A percentile compares a stretch with the other conserved stretches of the same genome.
Conservation (phyloP, 768 basidiomycete species). For the Rhodotorula graminis region DNA sequence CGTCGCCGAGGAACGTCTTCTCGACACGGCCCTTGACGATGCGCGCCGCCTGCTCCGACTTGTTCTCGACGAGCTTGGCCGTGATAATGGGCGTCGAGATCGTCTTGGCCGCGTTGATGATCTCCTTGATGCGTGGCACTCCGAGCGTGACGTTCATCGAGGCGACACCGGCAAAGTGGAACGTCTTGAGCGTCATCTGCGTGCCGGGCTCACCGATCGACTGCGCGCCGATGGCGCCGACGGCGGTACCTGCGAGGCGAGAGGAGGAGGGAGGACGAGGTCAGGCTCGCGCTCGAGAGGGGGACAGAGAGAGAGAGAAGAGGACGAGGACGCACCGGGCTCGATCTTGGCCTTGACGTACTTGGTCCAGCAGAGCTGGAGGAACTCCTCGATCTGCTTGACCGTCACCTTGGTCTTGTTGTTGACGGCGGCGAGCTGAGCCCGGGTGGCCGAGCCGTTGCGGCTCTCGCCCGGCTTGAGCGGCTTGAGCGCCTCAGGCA, state of each 20-base stretch:
- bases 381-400: slow-evolving; percentile 69
- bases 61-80: slow-evolving; percentile 76
- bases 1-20: slow-evolving; percentile 89
- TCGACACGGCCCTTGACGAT: slow-evolving; percentile 96
- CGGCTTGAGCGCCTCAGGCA: slow-evolving; percentile 66
- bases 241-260: slow-evolving; percentile 71
- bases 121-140: slow-evolving; percentile 99
- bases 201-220: slow-evolving; percentile 99
- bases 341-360: slow-evolving; percentile 95
- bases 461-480: slow-evolving; percentile 1
- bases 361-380: slow-evolving; percentile 81
- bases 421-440: slow-evolving; percentile 69
- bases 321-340: slow-evolving; percentile 59
- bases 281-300: not conserved
- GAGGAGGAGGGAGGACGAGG: not conserved
- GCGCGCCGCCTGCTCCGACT: slow-evolving; percentile 81
- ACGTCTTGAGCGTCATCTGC: slow-evolving; percentile 99
- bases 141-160: slow-evolving; percentile 99
- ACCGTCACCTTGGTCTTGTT: slow-evolving; percentile 86
- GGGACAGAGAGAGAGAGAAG: not conserved
- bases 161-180: slow-evolving; percentile 99
- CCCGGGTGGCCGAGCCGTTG: slow-evolving; percentile 11
- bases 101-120: slow-evolving; percentile 95
- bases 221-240: slow-evolving; percentile 96
- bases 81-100: slow-evolving; percentile 99